Evolutionary conservation across 169 alveolate genomes (phyloP).

Genomic region (Plasmodium inui): DNA sequence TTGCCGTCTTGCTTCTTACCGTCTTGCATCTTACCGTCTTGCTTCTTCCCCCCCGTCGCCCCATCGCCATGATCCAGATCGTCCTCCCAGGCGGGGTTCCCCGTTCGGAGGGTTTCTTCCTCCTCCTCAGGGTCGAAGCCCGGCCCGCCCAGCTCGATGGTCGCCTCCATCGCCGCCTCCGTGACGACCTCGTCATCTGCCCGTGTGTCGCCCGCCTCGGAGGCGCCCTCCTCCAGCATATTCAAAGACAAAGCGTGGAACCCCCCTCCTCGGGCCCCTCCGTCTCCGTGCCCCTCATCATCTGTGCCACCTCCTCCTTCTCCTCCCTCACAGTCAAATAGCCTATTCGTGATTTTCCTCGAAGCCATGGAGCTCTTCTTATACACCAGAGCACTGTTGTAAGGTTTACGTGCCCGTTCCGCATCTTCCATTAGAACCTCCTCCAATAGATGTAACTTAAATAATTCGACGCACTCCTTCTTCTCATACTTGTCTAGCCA

Average conservation of each 20-base stretch:
- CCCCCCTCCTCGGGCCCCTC: background rate
- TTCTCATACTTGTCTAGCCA: conserved; percentile 87
- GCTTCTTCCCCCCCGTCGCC: background rate
- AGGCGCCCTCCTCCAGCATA: conserved; percentile 9
- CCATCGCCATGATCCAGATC: background rate
- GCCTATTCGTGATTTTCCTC: conserved; percentile 24
- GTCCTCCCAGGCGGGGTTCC: background rate
- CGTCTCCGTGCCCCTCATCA: conserved; percentile 9
- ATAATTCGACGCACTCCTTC: conserved; percentile 80
- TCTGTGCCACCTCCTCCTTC: conserved; percentile 2
- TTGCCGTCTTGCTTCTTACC: background rate
- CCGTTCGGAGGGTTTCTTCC: background rate
- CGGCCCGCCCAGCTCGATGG: background rate
- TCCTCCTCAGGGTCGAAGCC: too few species aligned
- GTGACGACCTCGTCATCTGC: background rate
- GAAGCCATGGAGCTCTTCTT: conserved; percentile 60
- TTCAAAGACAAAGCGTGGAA: conserved; percentile 13
- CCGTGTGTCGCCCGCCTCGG: background rate
- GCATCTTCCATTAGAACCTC: conserved; percentile 86
- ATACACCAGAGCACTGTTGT: conserved; percentile 46
- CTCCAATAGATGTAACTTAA: conserved; percentile 83
- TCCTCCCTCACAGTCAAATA: conserved; percentile 14
- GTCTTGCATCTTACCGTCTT: too few species aligned
- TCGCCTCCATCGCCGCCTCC: background rate
- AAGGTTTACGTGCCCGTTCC: conserved; percentile 77